Base-by-base conservation (phyloP, 2,329 filamentous ascomycete species). In the Decorospora gaudefroyi region DNA sequence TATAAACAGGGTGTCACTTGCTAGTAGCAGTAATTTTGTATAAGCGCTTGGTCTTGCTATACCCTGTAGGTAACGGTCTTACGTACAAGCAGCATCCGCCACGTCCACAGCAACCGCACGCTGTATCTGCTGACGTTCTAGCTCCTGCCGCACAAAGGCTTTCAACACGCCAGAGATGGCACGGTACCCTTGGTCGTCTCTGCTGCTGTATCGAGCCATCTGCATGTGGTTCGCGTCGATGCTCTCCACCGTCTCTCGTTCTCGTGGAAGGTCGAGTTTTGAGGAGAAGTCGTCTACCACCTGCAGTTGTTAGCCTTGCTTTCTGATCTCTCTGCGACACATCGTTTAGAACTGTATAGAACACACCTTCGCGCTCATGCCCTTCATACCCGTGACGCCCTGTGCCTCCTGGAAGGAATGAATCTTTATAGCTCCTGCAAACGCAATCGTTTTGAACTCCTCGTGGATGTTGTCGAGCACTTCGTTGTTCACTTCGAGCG, bases 221-320 rank as follows among this genome's bases (percentile, higher is more conserved):
- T 72, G 57, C 49, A 62, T 72, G 43, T 75, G 72, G 34, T 74
- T 66, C 9, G 69, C 65, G 46, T 74, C 66, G 19, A 74, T 70
- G 37, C 57, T 70, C 40, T 73, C 69, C 5, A 72, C 63, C 2
- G 60, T 71, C 50, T 74, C 71, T 15, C 68, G 35, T 10, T 28
- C 25, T 40, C 31, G 45, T 15, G 65, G 60, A 9, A 73, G 57
- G 25, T 63, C 71, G 16, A 73, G 53, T 54, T 70, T 73, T 11
- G 71, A 75, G 21, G 71, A 74, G 44, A 67, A 70, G 51, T 72
- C 66, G 29, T 66, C 59, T 7, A 72, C 68, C 11, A 72, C 65
- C 69, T 73, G 33, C 34, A 49, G 26, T 39, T 51, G 32, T 54
- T 34, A 59, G 45, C 26, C 4, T 49, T 23, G 35, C 25, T 29